Base-by-base conservation (phyloP, 352 stramenopile genomes). In the Pythium oligandrum region DNA sequence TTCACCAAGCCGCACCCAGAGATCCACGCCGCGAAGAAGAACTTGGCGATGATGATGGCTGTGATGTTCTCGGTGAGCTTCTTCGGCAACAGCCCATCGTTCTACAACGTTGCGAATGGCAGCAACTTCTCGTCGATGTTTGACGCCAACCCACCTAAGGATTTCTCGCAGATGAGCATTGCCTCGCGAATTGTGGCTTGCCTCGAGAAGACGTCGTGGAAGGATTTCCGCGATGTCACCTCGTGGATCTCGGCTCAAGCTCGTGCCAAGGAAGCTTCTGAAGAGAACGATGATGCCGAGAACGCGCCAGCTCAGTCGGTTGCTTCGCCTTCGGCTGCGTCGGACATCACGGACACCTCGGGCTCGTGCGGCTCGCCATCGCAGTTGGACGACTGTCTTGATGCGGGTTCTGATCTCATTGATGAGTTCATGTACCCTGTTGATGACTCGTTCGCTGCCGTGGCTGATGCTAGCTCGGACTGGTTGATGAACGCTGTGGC, bases 161-260 rank as follows among this genome's bases (percentile, higher is more conserved):
- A 92, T 38, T 61, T 92, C 11, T 89, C 81, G 39, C 81, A 94
- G 59, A 88, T 94, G 74, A 90, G 77, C 70, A 83, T 94, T 50
- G 83, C 83, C 8, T 94, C 84, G 31, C 80, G 82, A 42, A 88
- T 94, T 34, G 74, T 94, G 36, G 83, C 84, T 36, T 88, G 79
- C 51, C 64, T 94, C n/a, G 84, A 94, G 59, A 90, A 91, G 59
- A 88, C 84, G n/a, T 88, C 84, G 56, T 94, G 84, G 84, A 82
- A 90, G 58, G 78, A 92, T 44, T 94, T 93, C 50, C 81, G 85
- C 49, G 83, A 90, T 48, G 71, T 92, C 32, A 81, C 78, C 32
- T 83, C 77, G 51, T 92, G 82, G 82, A 78, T 81, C 7, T 63
- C 76, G n/a, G 59, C 59, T 11, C 51, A 39, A 12, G 67, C 64